Evolutionary conservation across 441 rosid species (phyloP).

Genomic region (Brassica balearica): DNA sequence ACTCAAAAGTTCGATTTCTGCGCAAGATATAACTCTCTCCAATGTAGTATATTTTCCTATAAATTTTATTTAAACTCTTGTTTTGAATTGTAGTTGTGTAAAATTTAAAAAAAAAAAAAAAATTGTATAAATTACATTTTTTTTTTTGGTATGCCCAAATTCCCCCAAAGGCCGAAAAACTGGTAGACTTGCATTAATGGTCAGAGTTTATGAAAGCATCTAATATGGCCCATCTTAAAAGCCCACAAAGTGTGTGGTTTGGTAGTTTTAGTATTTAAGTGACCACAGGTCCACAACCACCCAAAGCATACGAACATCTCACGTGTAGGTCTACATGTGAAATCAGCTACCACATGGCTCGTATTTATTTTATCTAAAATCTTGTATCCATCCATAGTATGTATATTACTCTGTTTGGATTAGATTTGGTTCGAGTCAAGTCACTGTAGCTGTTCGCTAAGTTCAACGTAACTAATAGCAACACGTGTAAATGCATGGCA

Average conservation of each 20-base stretch:
- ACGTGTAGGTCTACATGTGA: slow-evolving; percentile 23
- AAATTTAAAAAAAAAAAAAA: too few relatives aligned
- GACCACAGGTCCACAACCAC: slow-evolving; percentile 13
- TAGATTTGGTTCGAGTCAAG: background rate
- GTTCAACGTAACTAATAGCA: background rate
- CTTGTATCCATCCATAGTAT: too few relatives aligned
- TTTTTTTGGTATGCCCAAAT: background rate
- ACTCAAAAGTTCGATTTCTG: too few relatives aligned
- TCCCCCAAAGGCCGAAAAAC: background rate
- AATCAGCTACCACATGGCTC: slow-evolving; percentile 33
- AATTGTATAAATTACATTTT: background rate
- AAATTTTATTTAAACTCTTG: too few relatives aligned
- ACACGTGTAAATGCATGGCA: slow-evolving; percentile 12
- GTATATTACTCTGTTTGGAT: background rate
- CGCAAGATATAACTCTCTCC: too few relatives aligned
- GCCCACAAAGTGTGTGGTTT: slow-evolving; percentile 27
- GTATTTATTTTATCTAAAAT: slow-evolving; percentile 2
- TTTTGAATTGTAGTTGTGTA: too few relatives aligned
- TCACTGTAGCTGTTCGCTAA: slow-evolving; percentile 9
- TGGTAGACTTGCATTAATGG: background rate
- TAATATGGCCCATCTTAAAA: background rate
- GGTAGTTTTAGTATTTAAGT: background rate
- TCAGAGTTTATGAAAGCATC: background rate
- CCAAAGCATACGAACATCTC: slow-evolving; percentile 31
- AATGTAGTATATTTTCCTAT: too few relatives aligned